Percentiles rank a stretch among this genome's conserved stretches.
These are phyloP conservation scores for Plasmodium knowlesi DNA, from an alignment of 169 alveolate genomes.

Conservation along the genomic window DNA sequence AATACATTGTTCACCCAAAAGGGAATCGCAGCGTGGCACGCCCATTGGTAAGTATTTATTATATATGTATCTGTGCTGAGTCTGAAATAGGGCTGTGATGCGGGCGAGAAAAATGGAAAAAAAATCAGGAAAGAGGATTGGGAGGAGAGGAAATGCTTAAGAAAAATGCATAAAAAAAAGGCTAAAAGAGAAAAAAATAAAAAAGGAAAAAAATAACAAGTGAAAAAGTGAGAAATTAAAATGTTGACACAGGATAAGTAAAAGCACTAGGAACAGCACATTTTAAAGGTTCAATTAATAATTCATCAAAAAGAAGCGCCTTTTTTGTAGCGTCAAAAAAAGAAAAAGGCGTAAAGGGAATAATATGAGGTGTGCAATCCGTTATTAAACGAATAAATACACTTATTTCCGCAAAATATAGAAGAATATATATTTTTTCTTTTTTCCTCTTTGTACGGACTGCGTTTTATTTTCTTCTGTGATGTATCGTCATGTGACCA, in stretches of 20 bases:
- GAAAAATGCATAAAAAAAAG: not conserved
- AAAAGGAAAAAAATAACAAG: not conserved
- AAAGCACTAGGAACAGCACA: not conserved
- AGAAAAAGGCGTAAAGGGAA: not conserved
- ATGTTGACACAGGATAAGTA: not conserved
- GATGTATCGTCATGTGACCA: not conserved
- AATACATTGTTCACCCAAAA: not conserved
- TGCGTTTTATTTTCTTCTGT: not conserved
- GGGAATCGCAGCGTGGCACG: not conserved
- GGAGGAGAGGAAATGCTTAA: not conserved
- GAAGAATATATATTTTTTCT: not conserved
- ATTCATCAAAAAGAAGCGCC: not conserved
- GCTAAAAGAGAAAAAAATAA: not conserved
- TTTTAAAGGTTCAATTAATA: not conserved
- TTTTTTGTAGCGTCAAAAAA: not conserved
- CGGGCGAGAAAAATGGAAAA: not conserved
- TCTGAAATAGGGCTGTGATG: not conserved
- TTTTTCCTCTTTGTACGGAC: not conserved
- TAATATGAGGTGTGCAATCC: not conserved
- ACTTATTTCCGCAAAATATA: not conserved
- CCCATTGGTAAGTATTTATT: not conserved
- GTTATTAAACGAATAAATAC: not conserved
- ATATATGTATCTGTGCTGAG: not conserved
- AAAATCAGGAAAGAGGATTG: not conserved
- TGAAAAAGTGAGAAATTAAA: not conserved